Evolutionary conservation across 768 basidiomycete species (phyloP), one percentile per base, ranked within the genome.

Genomic region (Glaciozyma martinii): DNA sequence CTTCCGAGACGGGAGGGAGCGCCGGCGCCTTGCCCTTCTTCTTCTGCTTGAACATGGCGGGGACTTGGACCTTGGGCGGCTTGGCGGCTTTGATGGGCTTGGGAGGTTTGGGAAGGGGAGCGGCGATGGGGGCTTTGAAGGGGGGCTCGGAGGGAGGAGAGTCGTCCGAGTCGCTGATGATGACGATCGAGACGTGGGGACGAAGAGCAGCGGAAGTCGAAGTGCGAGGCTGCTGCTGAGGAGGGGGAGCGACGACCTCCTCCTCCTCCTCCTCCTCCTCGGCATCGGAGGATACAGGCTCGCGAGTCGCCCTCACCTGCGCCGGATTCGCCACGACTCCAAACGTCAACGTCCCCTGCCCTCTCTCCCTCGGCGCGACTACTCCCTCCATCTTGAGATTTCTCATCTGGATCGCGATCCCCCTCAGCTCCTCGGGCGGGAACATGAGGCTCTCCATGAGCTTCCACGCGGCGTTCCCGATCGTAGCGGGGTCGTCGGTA

Each of bases 361-460:
- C 68, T 30, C 56, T 59, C 65, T 70, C 68, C 18, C 40, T 43
- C 18, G 52, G 60, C 12, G 30, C 30, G 25, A 65, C 56, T 0
- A 47, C 27, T 3, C 65, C 65, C 7, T 66, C 62, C 53, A 56
- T 61, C 76, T 95, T 90, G 7, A 98, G 80, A 75, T 92, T 97
- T 72, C 87, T 85, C 18, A 97, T 83, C 72, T 93, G 90, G 12
- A 98, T 86, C 0, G 89, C 91, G 62, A 98, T 83, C 1, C 94
- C 94, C 27, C 94, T 82, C n/a, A 98, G 78, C 67, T 97, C 94
- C 64, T 80, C 83, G 0, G 91, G 85, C 67, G 90, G 87, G 57
- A 95, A 86, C 44, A 81, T 79, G 75, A 91, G 85, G 1, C 82
- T 81, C 70, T 82, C 80, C 37, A 94, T 79, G 21, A 95, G 76